Evolutionary conservation across 1,284 basidiomycete species (phyloP).

Genomic region (Puccinia triticina): DNA sequence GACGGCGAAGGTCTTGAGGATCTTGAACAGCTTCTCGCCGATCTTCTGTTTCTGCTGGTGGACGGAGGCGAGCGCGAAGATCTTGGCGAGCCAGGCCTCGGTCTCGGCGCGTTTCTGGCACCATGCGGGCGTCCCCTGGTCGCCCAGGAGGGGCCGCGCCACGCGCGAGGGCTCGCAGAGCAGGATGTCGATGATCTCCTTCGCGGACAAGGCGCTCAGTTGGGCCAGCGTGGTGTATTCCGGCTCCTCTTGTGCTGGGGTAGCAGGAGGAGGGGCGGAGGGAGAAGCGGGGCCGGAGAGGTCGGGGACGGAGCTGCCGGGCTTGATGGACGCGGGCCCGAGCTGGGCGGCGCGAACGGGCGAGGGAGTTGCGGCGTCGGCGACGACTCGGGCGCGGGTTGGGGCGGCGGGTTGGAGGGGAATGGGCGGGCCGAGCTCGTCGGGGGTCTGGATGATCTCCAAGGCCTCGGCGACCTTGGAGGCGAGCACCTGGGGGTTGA

Average conservation of each 20-base stretch:
- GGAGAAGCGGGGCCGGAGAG: neutral
- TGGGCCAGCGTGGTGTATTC: neutral
- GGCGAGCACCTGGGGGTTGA: constrained; percentile 77
- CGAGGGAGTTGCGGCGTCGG: neutral
- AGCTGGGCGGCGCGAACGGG: neutral
- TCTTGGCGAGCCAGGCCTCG: constrained; percentile 29
- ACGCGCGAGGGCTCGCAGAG: neutral
- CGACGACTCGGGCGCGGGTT: neutral
- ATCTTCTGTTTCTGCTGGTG: constrained; percentile 54
- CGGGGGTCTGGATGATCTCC: constrained; percentile 67
- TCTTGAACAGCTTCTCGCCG: constrained; percentile 66
- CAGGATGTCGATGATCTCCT: neutral
- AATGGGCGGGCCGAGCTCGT: constrained; percentile 64
- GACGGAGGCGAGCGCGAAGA: neutral
- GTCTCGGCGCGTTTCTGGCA: neutral
- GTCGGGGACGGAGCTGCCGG: neutral
- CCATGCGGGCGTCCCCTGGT: neutral
- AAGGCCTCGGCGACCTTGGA: constrained; percentile 79
- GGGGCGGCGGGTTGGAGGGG: neutral
- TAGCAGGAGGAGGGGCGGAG: neutral
- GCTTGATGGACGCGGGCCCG: constrained; percentile 8
- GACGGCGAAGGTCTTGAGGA: constrained; percentile 75
- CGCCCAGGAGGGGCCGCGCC: neutral
- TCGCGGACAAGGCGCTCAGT: neutral
- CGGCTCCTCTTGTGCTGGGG: neutral